These are phyloP conservation scores for Aphanomyces cochlioides DNA, from an alignment of 352 stramenopile genomes.

Conservation along the genomic window DNA sequence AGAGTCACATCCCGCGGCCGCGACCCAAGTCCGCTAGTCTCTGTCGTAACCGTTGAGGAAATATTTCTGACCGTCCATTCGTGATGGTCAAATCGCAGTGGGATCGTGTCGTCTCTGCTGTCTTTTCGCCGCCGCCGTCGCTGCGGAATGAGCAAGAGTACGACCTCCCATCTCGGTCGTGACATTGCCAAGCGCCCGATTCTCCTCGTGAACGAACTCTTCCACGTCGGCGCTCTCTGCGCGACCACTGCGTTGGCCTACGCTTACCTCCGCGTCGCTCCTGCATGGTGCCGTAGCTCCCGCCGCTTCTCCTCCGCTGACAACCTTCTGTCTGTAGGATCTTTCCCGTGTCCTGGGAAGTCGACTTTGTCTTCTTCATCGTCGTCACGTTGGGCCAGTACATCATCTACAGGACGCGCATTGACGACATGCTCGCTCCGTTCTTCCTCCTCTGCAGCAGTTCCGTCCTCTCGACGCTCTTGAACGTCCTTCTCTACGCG, in stretches of 20 bases:
- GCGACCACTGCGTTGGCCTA: background rate
- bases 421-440: slow-evolving; percentile 22
- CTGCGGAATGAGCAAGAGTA: background rate
- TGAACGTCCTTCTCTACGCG: background rate
- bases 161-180: background rate
- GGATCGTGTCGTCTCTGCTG: too few relatives aligned
- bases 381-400: slow-evolving; percentile 13
- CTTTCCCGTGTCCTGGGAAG: background rate
- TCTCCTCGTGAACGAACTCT: background rate
- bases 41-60: background rate
- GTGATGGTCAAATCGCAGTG: too few relatives aligned
- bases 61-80: too few relatives aligned
- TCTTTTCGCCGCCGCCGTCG: background rate
- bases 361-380: slow-evolving; percentile 17
- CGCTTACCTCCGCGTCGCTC: background rate
- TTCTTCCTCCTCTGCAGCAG: slow-evolving; percentile 17
- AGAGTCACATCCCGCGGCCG: background rate
- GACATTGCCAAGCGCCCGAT: background rate
- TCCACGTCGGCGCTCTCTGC: slow-evolving; percentile 5
- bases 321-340: background rate
- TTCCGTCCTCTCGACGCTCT: background rate
- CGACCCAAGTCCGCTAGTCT: slow-evolving; percentile 3
- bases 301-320: background rate
- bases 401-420: slow-evolving; percentile 18
- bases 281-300: background rate